Percentiles rank a stretch among this genome's conserved stretches.
phyloP scores from a whole-genome alignment of 768 basidiomycete species.

The Leccinum aurantiacum region DNA sequence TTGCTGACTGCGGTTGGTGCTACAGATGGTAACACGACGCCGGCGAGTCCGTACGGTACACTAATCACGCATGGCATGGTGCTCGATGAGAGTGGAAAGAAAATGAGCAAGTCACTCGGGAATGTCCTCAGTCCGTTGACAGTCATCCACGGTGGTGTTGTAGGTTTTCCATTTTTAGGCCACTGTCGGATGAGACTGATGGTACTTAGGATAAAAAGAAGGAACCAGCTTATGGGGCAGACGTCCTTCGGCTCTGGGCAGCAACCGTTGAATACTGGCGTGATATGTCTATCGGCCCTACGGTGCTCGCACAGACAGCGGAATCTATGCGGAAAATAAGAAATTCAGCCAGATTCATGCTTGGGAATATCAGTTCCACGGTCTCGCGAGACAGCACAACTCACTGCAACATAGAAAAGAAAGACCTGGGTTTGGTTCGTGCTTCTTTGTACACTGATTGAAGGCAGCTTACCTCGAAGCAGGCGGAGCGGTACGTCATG shows the following conservation, averaged over 20 bases:
- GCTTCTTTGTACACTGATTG: background rate
- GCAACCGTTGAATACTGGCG: slow-evolving; percentile 88
- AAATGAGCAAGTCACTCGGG: slow-evolving; percentile 97
- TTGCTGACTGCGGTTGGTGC: slow-evolving; percentile 75
- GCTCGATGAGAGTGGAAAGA: slow-evolving; percentile 81
- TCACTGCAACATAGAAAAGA: slow-evolving; percentile 19
- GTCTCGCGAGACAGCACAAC: slow-evolving; percentile 6
- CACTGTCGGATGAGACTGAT: background rate
- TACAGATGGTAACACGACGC: slow-evolving; percentile 14
- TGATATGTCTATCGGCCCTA: slow-evolving; percentile 84
- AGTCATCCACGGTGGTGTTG: slow-evolving; percentile 75
- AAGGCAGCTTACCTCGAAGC: slow-evolving; percentile 11
- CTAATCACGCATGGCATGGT: slow-evolving; percentile 98
- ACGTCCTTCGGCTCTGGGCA: slow-evolving; percentile 87
- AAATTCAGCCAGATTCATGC: slow-evolving; percentile 81
- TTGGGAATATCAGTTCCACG: slow-evolving; percentile 65
- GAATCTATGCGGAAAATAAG: slow-evolving; percentile 82
- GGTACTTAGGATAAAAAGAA: slow-evolving; percentile 57
- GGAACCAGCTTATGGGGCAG: slow-evolving; percentile 80
- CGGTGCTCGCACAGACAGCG: slow-evolving; percentile 68
- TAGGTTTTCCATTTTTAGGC: slow-evolving; percentile 35
- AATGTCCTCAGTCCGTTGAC: slow-evolving; percentile 87
- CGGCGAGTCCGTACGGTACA: slow-evolving; percentile 61
- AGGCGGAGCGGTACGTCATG: slow-evolving; percentile 88
- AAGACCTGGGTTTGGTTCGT: slow-evolving; percentile 66